phyloP scores from a whole-genome alignment of 1,139 yeast genomes.

The Geotrichum carabidarum region DNA sequence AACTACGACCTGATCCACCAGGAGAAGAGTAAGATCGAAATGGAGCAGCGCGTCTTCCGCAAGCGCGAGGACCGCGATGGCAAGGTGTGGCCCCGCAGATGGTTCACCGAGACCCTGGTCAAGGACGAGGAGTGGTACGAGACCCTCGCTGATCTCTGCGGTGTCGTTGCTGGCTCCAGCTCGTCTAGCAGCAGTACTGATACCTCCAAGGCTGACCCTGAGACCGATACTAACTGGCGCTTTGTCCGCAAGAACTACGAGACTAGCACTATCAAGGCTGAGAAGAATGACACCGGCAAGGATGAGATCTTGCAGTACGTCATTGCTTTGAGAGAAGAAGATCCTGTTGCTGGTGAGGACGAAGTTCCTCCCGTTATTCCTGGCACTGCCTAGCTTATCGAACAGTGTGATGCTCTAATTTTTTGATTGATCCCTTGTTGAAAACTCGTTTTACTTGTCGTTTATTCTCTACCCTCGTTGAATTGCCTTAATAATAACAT shows the following conservation, averaged over 20 bases:
- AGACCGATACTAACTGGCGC: conserved; percentile 30
- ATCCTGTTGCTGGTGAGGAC: conserved; percentile 16
- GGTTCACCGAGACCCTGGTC: conserved; percentile 47
- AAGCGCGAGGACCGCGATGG: conserved; percentile 63
- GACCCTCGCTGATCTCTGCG: conserved; percentile 22
- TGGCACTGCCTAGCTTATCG: conserved; percentile 10
- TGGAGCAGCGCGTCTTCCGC: conserved; percentile 74
- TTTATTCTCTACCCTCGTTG: background rate
- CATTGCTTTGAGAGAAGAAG: conserved; percentile 10
- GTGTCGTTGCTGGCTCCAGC: conserved; percentile 26
- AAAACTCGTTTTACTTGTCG: no score
- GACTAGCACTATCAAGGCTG: conserved; percentile 28
- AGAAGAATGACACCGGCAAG: conserved; percentile 9
- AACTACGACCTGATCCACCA: conserved; percentile 68
- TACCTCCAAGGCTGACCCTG: conserved; percentile 24
- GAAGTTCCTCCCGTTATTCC: background rate
- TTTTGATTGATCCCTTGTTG: no score
- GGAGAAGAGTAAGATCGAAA: conserved; percentile 75
- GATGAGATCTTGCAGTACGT: conserved; percentile 16
- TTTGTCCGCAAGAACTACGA: conserved; percentile 29
- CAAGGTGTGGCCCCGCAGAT: conserved; percentile 63
- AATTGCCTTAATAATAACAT: background rate
- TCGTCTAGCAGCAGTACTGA: conserved; percentile 23
- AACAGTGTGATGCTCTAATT: no score
- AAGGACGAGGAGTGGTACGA: conserved; percentile 25